Conservation (phyloP, 192 early-diverging fungal genomes). For the Pilobolus umbonatus region DNA sequence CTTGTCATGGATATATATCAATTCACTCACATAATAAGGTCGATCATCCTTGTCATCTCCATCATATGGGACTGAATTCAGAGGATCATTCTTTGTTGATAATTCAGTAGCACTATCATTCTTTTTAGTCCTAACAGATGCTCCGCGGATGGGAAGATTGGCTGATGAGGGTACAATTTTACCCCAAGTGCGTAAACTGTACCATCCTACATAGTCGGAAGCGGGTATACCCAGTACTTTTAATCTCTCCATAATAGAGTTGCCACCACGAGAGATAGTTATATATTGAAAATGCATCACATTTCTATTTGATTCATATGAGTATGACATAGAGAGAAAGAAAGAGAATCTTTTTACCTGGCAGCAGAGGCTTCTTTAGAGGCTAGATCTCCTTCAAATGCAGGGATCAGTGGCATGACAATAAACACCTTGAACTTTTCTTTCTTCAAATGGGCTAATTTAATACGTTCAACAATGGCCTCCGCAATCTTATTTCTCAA, state of each 20-base stretch:
- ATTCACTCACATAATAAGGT: conserved; percentile 65
- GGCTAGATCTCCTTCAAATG: conserved; percentile 77
- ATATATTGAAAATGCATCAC: conserved; percentile 81
- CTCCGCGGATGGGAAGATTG: too few relatives aligned
- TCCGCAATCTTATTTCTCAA: conserved; percentile 36
- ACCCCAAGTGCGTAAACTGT: conserved; percentile 65
- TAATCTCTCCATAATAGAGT: conserved; percentile 59
- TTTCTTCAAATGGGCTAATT: conserved; percentile 58
- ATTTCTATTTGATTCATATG: conserved; percentile 25
- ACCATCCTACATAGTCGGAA: conserved; percentile 66
- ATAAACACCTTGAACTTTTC: conserved; percentile 75
- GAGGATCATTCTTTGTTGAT: background rate
- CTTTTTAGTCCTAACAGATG: background rate
- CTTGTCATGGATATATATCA: conserved; percentile 85
- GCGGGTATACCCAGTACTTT: conserved; percentile 50
- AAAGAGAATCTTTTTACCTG: conserved; percentile 29
- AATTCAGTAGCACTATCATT: background rate
- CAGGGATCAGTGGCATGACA: conserved; percentile 79
- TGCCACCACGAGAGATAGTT: conserved; percentile 68
- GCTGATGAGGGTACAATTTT: background rate
- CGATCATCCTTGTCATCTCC: conserved; percentile 20
- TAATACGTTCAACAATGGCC: conserved; percentile 70
- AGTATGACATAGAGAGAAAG: background rate
- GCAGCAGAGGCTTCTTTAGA: conserved; percentile 66
- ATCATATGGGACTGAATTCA: too few relatives aligned